Conservation (phyloP, 257 asterid genomes). For the Handroanthus guayacan region DNA sequence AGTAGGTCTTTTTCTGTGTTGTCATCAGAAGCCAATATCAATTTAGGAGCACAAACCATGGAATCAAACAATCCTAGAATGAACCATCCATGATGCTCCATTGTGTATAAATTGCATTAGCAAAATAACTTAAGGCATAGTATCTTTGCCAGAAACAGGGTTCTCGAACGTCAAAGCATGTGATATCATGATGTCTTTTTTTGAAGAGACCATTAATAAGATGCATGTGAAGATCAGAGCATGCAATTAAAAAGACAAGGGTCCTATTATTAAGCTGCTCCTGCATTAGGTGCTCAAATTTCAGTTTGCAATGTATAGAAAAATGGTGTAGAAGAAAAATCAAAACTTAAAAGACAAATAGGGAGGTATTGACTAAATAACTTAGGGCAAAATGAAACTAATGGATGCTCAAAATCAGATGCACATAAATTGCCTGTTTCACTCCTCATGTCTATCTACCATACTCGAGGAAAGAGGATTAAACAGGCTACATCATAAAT, state of each 20-base stretch:
- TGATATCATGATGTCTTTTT: background rate
- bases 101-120: slow-evolving; percentile 25
- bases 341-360: background rate
- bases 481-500: slow-evolving; percentile 6
- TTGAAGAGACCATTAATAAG: slow-evolving; percentile 10
- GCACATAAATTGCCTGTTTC: slow-evolving; percentile 13
- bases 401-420: slow-evolving; percentile 13
- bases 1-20: slow-evolving; percentile 74
- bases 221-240: slow-evolving; percentile 22
- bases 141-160: slow-evolving; percentile 2
- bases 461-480: slow-evolving; percentile 20
- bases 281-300: slow-evolving; percentile 24
- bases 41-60: slow-evolving; percentile 82
- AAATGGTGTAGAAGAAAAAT: background rate
- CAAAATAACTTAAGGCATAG: slow-evolving; percentile 1
- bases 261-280: slow-evolving; percentile 22
- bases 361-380: background rate
- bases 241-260: slow-evolving; percentile 24
- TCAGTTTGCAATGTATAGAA: background rate
- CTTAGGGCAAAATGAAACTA: slow-evolving; percentile 7
- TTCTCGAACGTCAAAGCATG: slow-evolving; percentile 17
- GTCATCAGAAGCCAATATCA: slow-evolving; percentile 95
- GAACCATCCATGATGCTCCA: slow-evolving; percentile 79
- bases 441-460: slow-evolving; percentile 6
- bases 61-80: slow-evolving; percentile 59